Conservation (phyloP, 192 early-diverging fungal genomes). For the Backusella luteola region DNA sequence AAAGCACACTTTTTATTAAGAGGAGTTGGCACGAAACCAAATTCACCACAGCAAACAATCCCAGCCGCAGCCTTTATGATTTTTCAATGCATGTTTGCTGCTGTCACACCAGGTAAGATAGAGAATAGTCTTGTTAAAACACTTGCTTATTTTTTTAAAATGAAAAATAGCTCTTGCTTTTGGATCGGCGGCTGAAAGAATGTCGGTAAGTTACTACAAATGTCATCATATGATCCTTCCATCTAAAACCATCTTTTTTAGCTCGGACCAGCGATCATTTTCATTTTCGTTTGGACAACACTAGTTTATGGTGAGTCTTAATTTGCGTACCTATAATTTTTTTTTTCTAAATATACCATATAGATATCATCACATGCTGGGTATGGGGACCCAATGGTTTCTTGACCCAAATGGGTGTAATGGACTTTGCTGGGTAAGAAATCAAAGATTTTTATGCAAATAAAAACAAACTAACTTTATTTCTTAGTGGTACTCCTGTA, state of each 20-base stretch:
- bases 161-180: conserved; percentile 25
- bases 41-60: conserved; percentile 56
- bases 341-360: neutral
- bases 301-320: conserved; percentile 27
- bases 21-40: conserved; percentile 52
- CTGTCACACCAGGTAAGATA: conserved; percentile 41
- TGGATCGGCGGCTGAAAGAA: conserved; percentile 34
- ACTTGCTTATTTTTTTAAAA: neutral
- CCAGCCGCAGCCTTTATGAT: conserved; percentile 64
- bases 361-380: conserved; percentile 76
- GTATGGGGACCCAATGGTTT: conserved; percentile 83
- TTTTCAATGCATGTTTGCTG: conserved; percentile 83
- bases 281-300: conserved; percentile 37
- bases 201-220: conserved; percentile 24
- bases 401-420: conserved; percentile 67
- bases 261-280: conserved; percentile 34
- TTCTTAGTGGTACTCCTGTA: conserved; percentile 70
- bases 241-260: neutral
- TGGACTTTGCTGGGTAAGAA: conserved; percentile 78
- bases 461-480: neutral
- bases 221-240: neutral
- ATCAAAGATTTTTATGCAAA: neutral
- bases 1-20: conserved; percentile 56
- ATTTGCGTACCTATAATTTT: neutral
- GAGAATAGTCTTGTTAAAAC: neutral